Evolutionary conservation across 768 basidiomycete genomes (phyloP), one percentile per base, ranked within the genome.

Genomic region (Amanita jacksonii): DNA sequence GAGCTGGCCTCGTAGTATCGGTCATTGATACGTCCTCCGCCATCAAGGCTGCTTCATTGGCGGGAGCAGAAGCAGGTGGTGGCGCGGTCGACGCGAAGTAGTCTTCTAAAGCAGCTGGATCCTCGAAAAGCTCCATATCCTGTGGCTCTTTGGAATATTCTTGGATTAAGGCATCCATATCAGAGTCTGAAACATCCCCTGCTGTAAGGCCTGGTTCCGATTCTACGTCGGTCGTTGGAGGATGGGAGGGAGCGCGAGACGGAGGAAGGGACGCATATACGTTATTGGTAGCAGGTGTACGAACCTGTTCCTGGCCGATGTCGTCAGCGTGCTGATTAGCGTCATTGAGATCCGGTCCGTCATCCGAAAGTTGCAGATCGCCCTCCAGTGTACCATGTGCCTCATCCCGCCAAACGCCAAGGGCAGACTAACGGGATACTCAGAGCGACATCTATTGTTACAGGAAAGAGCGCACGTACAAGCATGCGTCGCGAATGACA

Each of bases 401-500:
- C 57, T 87, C 80, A 56, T 90, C 85, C 44, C 74, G 68, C 84
- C 85, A 91, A 15, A 79, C 76, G n/a, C 80, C 76, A 18, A 89
- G 57, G 15, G 77, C 70, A 19, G 81, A 78, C 85, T 45, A 28
- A 24, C 15, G 33, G 22, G 31, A 41, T 38, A 38, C n/a, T 48
- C 19, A 52, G 47, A 40, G 23, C 44, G 41, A 23, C 33, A 25
- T 32, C 8, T n/a, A 10, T 4, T 7, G 30, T 32, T 35, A 16
- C 6, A n/a, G 12, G 24, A 36, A 39, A 15, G 10, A 34, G 66
- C 77, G 49, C 9, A 5, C 43, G 6, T 56, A 96, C 94, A 63
- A 84, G 74, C 81, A 97, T 85, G 10, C 85, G 76, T 40, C 79
- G 78, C 5, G 85, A 81, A 52, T 86, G 85, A 56, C 89, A 96